Conservation (phyloP, 257 asterid genomes). For the Thymus quinquecostatus region DNA sequence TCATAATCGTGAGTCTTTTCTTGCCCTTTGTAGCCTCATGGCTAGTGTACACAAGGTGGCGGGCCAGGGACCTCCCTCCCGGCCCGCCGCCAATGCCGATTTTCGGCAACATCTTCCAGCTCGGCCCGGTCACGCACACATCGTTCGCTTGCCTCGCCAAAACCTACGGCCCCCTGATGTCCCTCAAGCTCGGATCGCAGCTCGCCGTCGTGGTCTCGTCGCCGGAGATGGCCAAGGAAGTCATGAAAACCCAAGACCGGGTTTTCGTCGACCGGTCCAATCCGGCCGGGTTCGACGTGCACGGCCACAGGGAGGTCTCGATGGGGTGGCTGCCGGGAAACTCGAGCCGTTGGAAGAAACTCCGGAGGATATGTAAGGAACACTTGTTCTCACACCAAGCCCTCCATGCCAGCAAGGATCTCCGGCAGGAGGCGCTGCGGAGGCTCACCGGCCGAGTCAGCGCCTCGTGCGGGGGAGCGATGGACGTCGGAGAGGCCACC, state of each 20-base stretch:
- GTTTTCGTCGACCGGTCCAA: not conserved
- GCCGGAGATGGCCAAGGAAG: conserved; percentile 18
- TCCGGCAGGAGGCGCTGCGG: not conserved
- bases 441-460: not conserved
- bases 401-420: not conserved
- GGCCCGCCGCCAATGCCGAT: conserved; percentile 4
- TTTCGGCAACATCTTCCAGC: not conserved
- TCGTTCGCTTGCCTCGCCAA: conserved; percentile 1
- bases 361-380: not conserved
- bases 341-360: not conserved
- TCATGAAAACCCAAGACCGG: not conserved
- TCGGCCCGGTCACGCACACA: conserved; percentile 2
- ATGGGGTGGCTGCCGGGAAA: not conserved
- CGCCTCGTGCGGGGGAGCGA: not conserved
- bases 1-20: not conserved
- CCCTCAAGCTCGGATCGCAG: not conserved
- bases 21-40: not conserved
- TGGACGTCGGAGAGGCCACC: conserved; percentile 22
- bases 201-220: not conserved
- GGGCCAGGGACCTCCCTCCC: not conserved
- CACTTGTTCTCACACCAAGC: not conserved
- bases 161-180: conserved; percentile 14
- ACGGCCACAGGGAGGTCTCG: not conserved
- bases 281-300: not conserved
- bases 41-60: not conserved